Evolutionary conservation across 306 rosid genomes (phyloP).

Genomic region (Vigna unguiculata): DNA sequence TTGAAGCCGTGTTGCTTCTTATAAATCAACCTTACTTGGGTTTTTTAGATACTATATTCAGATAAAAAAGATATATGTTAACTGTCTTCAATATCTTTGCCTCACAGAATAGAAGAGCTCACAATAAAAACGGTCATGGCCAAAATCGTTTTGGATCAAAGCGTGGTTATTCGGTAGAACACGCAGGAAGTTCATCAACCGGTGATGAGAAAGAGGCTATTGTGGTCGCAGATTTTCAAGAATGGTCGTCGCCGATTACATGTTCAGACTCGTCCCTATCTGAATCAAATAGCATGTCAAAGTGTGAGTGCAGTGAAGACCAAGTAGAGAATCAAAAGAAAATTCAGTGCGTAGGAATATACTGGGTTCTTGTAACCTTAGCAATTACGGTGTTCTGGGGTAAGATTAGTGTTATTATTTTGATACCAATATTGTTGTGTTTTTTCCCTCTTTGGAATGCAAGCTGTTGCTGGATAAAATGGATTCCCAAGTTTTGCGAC

Average conservation of each 20-base stretch:
- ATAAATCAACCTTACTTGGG: neutral
- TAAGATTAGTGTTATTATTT: slow-evolving; percentile 53
- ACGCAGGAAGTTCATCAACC: neutral
- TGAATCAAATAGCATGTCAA: slow-evolving; percentile 38
- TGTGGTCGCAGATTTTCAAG: neutral
- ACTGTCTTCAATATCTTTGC: neutral
- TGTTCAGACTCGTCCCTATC: slow-evolving; percentile 30
- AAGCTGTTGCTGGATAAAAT: slow-evolving; percentile 18
- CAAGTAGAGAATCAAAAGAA: slow-evolving; percentile 42
- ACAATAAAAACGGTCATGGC: slow-evolving; percentile 31
- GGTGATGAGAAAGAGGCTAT: slow-evolving; percentile 6
- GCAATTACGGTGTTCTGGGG: slow-evolving; percentile 60
- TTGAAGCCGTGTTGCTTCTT: slow-evolving; percentile 58
- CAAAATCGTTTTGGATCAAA: slow-evolving; percentile 51
- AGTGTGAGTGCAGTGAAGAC: neutral
- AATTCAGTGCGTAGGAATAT: slow-evolving; percentile 37
- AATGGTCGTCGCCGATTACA: slow-evolving; percentile 11
- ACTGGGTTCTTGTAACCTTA: slow-evolving; percentile 60
- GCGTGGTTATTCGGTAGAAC: slow-evolving; percentile 36
- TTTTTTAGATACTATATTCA: neutral
- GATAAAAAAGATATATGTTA: neutral
- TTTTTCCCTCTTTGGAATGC: slow-evolving; percentile 36
- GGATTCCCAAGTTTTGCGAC: slow-evolving; percentile 39
- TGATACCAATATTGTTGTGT: slow-evolving; percentile 58
- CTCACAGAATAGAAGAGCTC: slow-evolving; percentile 54